Conservation (phyloP, 2,329 filamentous ascomycete species). For the Apiospora arundinis region DNA sequence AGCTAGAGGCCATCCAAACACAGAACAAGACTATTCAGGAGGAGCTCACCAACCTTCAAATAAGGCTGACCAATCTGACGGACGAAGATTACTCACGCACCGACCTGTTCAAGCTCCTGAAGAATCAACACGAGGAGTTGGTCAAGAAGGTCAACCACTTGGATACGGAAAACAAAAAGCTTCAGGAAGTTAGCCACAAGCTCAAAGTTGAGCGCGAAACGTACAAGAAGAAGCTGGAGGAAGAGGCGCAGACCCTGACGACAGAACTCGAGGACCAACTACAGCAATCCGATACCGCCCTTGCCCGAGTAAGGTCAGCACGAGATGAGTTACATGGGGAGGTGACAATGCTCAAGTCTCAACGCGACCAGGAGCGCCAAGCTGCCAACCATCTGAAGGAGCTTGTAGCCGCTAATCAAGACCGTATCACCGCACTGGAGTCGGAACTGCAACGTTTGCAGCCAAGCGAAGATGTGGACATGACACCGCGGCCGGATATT, state of each 20-base stretch:
- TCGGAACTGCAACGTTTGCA: constrained; percentile 78
- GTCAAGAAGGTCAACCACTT: constrained; percentile 91
- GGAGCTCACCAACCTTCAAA: constrained; percentile 77
- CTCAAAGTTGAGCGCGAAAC: constrained; percentile 83
- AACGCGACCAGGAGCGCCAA: constrained; percentile 76
- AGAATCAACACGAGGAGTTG: constrained; percentile 88
- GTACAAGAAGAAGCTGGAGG: constrained; percentile 81
- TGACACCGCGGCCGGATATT: constrained; percentile 54
- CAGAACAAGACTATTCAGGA: constrained; percentile 79
- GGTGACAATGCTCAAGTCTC: constrained; percentile 77
- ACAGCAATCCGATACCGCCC: constrained; percentile 79
- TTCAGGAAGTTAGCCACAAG: constrained; percentile 85
- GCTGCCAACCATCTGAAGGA: constrained; percentile 80
- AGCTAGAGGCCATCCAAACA: constrained; percentile 77
- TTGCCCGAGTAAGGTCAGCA: constrained; percentile 82
- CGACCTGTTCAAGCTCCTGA: constrained; percentile 91
- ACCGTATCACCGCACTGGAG: constrained; percentile 82
- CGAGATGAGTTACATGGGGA: constrained; percentile 89
- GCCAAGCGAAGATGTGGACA: constrained; percentile 53
- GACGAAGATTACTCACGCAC: constrained; percentile 95
- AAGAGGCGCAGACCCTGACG: constrained; percentile 75
- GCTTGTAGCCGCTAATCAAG: constrained; percentile 77
- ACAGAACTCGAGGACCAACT: constrained; percentile 84
- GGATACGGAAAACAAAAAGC: constrained; percentile 84
- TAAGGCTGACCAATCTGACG: constrained; percentile 72